These are phyloP conservation scores for Globisporangium iwayamae DNA, from an alignment of 352 stramenopile genomes.

Conservation along the genomic window DNA sequence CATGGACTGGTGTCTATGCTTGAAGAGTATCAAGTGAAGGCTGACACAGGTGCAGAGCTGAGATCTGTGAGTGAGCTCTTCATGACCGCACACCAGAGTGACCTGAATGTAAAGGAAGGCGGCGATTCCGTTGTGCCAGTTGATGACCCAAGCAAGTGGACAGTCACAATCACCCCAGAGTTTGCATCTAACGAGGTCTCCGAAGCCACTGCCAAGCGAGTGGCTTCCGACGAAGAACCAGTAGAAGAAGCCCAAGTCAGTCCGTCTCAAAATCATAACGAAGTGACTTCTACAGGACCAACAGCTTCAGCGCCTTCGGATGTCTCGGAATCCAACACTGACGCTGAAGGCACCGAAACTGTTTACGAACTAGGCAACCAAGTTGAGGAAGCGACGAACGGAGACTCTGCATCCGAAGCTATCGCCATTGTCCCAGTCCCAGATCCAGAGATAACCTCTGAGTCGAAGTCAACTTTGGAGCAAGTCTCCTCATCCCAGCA, in stretches of 20 bases:
- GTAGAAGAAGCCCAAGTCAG: not conserved
- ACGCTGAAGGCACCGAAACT: not conserved
- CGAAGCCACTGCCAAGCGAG: not conserved
- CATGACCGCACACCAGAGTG: not conserved
- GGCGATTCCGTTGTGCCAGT: not conserved
- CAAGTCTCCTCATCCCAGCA: not conserved
- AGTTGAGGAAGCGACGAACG: not conserved
- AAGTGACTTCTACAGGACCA: not conserved
- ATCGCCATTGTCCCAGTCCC: not conserved
- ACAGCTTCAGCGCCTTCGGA: not conserved
- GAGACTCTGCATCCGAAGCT: not conserved
- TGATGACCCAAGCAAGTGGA: not conserved
- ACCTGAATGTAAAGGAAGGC: not conserved
- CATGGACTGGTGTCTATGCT: conserved; percentile 30
- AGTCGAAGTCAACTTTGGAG: too few relatives aligned
- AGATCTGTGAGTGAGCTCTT: conserved; percentile 4
- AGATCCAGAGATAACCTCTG: not conserved
- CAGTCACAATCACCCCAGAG: conserved; percentile 7
- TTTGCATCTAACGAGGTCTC: not conserved
- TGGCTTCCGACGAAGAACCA: not conserved
- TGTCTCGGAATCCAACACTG: not conserved
- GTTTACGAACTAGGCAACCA: not conserved
- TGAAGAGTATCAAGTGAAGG: conserved; percentile 20
- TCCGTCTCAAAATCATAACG: not conserved
- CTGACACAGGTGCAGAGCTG: not conserved